These are phyloP conservation scores for Diutina mesorugosa DNA, from an alignment of 1,139 yeast species.

Conservation along the genomic window DNA sequence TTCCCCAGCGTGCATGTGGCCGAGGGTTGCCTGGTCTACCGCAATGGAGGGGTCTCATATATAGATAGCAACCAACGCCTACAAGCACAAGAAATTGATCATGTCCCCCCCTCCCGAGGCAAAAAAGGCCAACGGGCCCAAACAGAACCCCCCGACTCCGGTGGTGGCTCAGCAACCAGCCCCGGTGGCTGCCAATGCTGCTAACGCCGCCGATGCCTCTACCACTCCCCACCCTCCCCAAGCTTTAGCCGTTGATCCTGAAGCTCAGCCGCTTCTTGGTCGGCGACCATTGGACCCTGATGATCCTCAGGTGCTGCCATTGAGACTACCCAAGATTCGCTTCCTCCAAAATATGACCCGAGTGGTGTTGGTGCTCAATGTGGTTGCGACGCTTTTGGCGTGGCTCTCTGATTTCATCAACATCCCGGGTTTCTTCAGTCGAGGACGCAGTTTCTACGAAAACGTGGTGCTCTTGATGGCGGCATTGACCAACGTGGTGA, in stretches of 20 bases:
- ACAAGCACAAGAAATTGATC: not conserved
- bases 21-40: not conserved
- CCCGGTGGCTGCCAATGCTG: not conserved
- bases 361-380: constrained; percentile 24
- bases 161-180: not conserved
- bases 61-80: not conserved
- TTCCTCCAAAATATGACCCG: constrained; percentile 28
- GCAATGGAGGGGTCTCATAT: not conserved
- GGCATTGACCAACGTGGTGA: constrained; percentile 31
- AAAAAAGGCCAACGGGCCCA: not conserved
- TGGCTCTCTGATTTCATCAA: constrained; percentile 47
- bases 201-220: not conserved
- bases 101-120: not conserved
- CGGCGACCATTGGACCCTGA: constrained; percentile 27
- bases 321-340: constrained; percentile 38
- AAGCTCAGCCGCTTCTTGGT: not conserved
- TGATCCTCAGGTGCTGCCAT: constrained; percentile 54
- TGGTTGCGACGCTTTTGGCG: constrained; percentile 30
- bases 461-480: constrained; percentile 37
- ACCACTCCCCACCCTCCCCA: not conserved
- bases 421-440: constrained; percentile 43
- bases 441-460: constrained; percentile 51
- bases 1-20: not conserved
- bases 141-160: not conserved
- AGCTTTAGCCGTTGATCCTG: not conserved